Conservation (phyloP, 148 eudicot species). For the Nepenthes gracilis region DNA sequence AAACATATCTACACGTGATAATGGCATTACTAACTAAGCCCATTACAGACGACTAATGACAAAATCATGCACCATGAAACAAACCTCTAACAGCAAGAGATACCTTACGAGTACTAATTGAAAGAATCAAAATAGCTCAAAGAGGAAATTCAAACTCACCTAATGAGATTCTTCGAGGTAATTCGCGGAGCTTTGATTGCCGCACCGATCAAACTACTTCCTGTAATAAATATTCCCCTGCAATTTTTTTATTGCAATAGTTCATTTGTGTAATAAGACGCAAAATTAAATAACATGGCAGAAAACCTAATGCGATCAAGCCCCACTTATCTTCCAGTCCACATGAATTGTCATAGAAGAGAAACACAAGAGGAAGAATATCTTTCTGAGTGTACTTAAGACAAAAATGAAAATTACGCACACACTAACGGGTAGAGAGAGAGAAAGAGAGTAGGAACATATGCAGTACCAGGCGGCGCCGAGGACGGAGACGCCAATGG, state of each 20-base stretch:
- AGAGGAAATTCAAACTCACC: constrained; percentile 22
- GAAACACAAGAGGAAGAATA: background rate
- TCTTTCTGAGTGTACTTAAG: background rate
- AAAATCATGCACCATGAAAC: no score
- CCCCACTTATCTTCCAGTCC: background rate
- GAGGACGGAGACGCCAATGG: constrained; percentile 92
- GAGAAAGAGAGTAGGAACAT: background rate
- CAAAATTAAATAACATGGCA: background rate
- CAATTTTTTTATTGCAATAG: background rate
- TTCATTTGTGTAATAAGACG: background rate
- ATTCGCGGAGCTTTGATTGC: constrained; percentile 97
- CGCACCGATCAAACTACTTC: constrained; percentile 99
- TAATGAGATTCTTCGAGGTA: constrained; percentile 92
- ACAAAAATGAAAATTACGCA: background rate
- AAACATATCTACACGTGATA: no score
- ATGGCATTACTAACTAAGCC: no score
- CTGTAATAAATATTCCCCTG: constrained; percentile 95
- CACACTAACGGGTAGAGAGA: background rate
- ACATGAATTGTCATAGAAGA: background rate
- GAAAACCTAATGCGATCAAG: background rate
- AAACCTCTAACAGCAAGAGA: no score
- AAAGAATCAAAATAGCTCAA: no score
- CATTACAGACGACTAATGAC: no score
- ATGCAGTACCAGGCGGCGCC: constrained; percentile 82
- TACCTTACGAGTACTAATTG: no score